These are phyloP conservation scores for Acer saccharum DNA, from an alignment of 345 rosid genomes.

Conservation along the genomic window DNA sequence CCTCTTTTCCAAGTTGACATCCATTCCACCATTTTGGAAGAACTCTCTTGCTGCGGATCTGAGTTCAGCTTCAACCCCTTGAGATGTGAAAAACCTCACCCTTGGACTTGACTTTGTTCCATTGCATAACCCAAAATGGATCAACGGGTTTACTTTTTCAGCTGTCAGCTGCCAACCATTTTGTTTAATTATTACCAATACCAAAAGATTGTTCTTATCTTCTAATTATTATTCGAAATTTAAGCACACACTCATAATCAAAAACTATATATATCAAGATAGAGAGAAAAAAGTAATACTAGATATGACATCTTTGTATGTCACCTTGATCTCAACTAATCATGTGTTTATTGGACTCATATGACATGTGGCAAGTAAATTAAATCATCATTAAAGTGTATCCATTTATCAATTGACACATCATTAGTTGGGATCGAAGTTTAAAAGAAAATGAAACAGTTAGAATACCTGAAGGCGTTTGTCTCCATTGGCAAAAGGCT, in stretches of 20 bases:
- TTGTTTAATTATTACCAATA: neutral
- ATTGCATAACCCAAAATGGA: constrained; percentile 84
- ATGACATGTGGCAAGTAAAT: too few species aligned
- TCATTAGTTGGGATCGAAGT: too few species aligned
- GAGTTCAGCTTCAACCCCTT: constrained; percentile 69
- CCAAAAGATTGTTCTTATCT: neutral
- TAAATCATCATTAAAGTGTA: too few species aligned
- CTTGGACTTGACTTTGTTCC: constrained; percentile 84
- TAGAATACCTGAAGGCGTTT: constrained; percentile 56
- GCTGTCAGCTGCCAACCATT: constrained; percentile 46
- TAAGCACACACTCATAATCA: too few species aligned
- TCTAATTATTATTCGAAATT: constrained; percentile 1
- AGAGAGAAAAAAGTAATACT: too few species aligned
- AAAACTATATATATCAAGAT: too few species aligned
- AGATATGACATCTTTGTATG: too few species aligned
- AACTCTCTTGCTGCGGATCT: constrained; percentile 70
- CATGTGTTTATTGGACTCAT: too few species aligned
- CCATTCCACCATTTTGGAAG: constrained; percentile 66
- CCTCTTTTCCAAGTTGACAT: constrained; percentile 61
- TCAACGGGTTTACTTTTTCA: constrained; percentile 63
- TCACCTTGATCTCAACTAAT: too few species aligned
- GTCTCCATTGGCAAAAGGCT: constrained; percentile 53
- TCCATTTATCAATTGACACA: too few species aligned
- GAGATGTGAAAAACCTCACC: constrained; percentile 72
- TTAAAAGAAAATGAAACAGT: too few species aligned